Conservation (phyloP, 179 eudicot genomes). For the Patellifolia procumbens region DNA sequence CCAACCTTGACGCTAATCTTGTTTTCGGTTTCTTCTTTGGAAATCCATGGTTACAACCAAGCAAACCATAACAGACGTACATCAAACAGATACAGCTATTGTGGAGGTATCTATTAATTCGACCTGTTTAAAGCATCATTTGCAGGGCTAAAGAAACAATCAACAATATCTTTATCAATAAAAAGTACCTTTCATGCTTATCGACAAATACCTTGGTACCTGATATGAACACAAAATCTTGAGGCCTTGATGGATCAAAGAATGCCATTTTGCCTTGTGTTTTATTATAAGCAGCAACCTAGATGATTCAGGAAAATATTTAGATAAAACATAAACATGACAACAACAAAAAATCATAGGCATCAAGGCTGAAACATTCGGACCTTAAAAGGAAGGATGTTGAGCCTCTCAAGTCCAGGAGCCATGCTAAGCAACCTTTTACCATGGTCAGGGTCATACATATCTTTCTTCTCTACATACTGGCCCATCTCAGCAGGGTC, state of each 20-base stretch:
- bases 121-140: too few species aligned
- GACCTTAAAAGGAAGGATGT: conserved; percentile 95
- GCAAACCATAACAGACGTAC: too few species aligned
- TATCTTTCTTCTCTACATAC: conserved; percentile 83
- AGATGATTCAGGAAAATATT: conserved; percentile 4
- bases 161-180: too few species aligned
- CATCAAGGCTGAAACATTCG: not conserved
- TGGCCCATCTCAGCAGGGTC: conserved; percentile 99
- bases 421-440: conserved; percentile 96
- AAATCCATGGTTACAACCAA: too few species aligned
- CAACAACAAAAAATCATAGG: not conserved
- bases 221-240: conserved; percentile 89
- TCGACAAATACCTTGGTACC: conserved; percentile 75
- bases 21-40: too few species aligned
- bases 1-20: too few species aligned
- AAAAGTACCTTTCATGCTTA: too few species aligned
- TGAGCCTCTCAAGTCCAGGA: conserved; percentile 87
- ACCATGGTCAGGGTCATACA: conserved; percentile 94
- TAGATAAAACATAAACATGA: not conserved
- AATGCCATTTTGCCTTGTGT: conserved; percentile 83
- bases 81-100: too few species aligned
- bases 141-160: too few species aligned
- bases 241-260: conserved; percentile 93
- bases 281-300: conserved; percentile 94
- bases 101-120: too few species aligned